Percentiles rank a stretch among this genome's conserved stretches.
Evolutionary conservation across 2,329 filamentous ascomycete species (phyloP).

Genomic region (Fusarium sp.): DNA sequence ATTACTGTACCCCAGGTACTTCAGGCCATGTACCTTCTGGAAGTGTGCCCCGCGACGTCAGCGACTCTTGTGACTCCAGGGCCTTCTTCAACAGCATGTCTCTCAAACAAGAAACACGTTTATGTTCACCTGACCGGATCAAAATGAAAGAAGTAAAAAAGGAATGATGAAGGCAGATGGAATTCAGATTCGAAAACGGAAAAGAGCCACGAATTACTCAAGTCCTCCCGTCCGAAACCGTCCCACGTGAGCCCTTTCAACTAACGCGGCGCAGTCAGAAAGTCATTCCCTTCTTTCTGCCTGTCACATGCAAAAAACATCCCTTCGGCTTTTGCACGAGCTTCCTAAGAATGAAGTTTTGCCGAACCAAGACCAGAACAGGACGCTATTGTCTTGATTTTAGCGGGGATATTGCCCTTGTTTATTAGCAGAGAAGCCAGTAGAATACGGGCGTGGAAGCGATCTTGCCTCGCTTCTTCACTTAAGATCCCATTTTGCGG

Average conservation of each 20-base stretch:
- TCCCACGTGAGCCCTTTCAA: constrained; percentile 39
- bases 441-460: background rate
- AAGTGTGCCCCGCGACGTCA: constrained; percentile 36
- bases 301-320: constrained; percentile 43
- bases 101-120: background rate
- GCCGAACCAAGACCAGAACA: background rate
- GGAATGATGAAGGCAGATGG: background rate
- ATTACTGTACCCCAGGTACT: constrained; percentile 39
- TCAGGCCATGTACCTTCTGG: constrained; percentile 14
- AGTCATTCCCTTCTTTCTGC: constrained; percentile 17
- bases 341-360: background rate
- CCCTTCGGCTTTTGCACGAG: background rate
- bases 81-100: constrained; percentile 21
- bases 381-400: background rate
- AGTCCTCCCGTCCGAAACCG: background rate
- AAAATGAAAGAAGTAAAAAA: background rate
- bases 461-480: background rate
- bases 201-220: constrained; percentile 1
- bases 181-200: background rate
- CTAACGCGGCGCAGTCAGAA: constrained; percentile 31
- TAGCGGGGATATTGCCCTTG: background rate
- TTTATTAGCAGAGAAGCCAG: background rate
- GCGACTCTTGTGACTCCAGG: background rate
- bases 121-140: background rate
- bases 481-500: background rate